These are phyloP conservation scores for Picocystis salinarum DNA, from an alignment of 139 green algal genomes.

Conservation along the genomic window DNA sequence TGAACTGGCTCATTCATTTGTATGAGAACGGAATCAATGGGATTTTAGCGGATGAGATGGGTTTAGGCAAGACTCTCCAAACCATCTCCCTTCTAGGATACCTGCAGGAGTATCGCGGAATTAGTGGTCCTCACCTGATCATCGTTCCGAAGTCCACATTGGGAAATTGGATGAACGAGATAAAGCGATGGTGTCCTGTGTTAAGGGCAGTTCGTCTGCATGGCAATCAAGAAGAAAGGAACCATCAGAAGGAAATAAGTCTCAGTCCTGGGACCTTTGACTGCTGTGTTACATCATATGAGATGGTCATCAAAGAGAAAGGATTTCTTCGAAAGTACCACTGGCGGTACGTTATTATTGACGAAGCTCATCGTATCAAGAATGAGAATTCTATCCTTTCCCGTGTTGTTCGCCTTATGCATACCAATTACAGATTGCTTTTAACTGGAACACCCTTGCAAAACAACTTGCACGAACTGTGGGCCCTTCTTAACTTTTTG, in stretches of 20 bases:
- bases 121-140: conserved; percentile 89
- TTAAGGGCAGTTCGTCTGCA: conserved; percentile 86
- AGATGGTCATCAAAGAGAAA: conserved; percentile 99
- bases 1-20: conserved; percentile 98
- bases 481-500: conserved; percentile 98
- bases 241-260: conserved; percentile 33
- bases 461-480: conserved; percentile 95
- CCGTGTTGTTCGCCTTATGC: conserved; percentile 64
- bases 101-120: conserved; percentile 86
- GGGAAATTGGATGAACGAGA: conserved; percentile 98
- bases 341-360: conserved; percentile 99
- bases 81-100: conserved; percentile 93
- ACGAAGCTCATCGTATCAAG: conserved; percentile 98
- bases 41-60: too few species aligned
- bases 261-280: conserved; percentile 69
- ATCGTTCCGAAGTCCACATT: conserved; percentile 96
- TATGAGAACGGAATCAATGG: conserved; percentile 99
- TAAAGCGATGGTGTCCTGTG: conserved; percentile 77
- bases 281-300: conserved; percentile 87
- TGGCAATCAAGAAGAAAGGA: conserved; percentile 75
- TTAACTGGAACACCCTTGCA: conserved; percentile 94
- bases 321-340: conserved; percentile 78
- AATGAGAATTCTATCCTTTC: conserved; percentile 93
- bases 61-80: conserved; percentile 95
- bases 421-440: conserved; percentile 87